phyloP scores from a whole-genome alignment of 352 stramenopile species.

The Globisporangium perplexum region DNA sequence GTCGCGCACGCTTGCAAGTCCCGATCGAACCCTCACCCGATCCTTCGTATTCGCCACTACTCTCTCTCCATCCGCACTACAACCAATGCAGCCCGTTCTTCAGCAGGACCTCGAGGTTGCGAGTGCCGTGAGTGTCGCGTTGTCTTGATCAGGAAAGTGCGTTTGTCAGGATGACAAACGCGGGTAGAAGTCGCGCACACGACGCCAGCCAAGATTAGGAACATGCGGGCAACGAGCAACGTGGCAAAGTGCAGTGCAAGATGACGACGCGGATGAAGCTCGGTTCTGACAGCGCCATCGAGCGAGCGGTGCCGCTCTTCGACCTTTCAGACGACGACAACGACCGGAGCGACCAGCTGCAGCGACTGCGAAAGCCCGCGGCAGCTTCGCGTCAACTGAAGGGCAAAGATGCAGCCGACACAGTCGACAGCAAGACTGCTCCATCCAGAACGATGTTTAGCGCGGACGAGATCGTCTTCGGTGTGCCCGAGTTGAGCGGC shows the following conservation, averaged over 20 bases:
- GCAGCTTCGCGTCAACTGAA: constrained; percentile 13
- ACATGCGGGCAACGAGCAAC: not conserved
- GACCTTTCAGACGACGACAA: constrained; percentile 19
- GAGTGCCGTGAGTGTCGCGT: not conserved
- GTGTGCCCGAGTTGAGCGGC: not conserved
- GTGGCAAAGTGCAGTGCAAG: too few relatives aligned
- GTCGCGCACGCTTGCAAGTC: not conserved
- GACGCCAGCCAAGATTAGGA: too few relatives aligned
- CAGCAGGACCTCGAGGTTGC: not conserved
- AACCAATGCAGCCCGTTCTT: not conserved
- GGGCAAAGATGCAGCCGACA: constrained; percentile 1
- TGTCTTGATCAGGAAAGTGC: too few relatives aligned
- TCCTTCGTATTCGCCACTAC: not conserved
- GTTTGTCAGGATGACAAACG: too few relatives aligned
- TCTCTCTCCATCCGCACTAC: not conserved
- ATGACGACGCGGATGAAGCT: constrained; percentile 15
- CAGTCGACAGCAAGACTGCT: not conserved
- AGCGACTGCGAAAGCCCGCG: not conserved
- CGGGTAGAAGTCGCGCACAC: too few relatives aligned
- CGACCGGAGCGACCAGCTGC: not conserved
- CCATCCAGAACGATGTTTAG: not conserved
- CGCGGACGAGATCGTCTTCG: constrained; percentile 8
- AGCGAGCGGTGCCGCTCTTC: constrained; percentile 27
- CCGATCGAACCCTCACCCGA: not conserved
- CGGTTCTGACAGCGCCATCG: constrained; percentile 18